Base-by-base conservation (phyloP, 371 early-diverging fungal species). In the Actinomucor elegans region DNA sequence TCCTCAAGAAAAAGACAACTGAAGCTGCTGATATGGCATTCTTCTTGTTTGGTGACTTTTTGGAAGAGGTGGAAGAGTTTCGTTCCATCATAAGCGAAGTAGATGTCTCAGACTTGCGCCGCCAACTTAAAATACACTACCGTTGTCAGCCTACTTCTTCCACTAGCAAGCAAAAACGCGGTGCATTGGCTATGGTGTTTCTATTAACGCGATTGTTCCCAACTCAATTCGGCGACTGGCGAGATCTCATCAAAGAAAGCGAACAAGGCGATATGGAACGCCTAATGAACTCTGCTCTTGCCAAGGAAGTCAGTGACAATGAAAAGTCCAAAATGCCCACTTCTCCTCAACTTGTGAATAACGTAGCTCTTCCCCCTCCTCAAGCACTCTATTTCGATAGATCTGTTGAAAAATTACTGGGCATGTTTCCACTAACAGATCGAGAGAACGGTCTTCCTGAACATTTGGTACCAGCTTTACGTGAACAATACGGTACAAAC, bases 11-110 rank as follows among this genome's bases (percentile, higher is more conserved):
- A 40, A 71, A 64, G 6, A 68, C 89, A 9, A 88, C 94, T 3
- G 73, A 77, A 34, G 93, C 91, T 23, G 92, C 96, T 2, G 86
- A 93, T 63, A 76, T 86, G 21, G 94, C 96, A 5, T 94, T 94
- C 64, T 83, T 80, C 32, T 75, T 97, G 40, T 94, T 94, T 81
- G 96, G 93, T 17, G 95, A 94, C 72, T 96, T 96, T 57, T 65
- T 95, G n/a, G 87, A 93, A 69, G 94, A 97, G 78, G 72, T 71
- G 1, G 46, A 35, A 23, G 75, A 75, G 49, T 96, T 96, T 59
- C 89, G 94, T 48, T 61, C 66, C 6, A 87, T 91, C 15, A 91
- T 96, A 0, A 86, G 83, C 34, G 81, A 85, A 40, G 85, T 86
- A 56, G 81, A 85, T 23, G 81, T 86, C 8, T 84, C 84, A 18